These are phyloP conservation scores for Sanghuangporus baumii DNA, from an alignment of 1,284 basidiomycete genomes.

Conservation along the genomic window DNA sequence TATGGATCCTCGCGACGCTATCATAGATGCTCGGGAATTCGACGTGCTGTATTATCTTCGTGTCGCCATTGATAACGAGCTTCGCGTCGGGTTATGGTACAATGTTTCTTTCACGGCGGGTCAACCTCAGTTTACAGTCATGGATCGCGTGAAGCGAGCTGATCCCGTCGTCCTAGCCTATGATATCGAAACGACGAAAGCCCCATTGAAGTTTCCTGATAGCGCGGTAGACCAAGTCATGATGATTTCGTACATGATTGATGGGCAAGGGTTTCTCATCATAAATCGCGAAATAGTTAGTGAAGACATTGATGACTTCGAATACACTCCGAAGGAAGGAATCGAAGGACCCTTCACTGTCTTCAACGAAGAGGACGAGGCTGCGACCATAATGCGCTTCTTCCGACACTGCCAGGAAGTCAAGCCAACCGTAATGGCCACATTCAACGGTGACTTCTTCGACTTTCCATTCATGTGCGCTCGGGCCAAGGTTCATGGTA, in stretches of 20 bases:
- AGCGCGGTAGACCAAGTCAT: conserved; percentile 95
- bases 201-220: conserved; percentile 98
- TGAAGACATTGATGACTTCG: conserved; percentile 98
- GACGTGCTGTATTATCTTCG: conserved; percentile 98
- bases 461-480: conserved; percentile 98
- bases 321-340: conserved; percentile 97
- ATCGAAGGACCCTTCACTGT: conserved; percentile 97
- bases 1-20: conserved; percentile 82
- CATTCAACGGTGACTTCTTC: conserved; percentile 99
- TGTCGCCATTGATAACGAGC: conserved; percentile 96
- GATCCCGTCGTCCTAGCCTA: conserved; percentile 99
- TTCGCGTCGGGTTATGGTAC: conserved; percentile 98
- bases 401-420: conserved; percentile 92
- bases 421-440: conserved; percentile 95
- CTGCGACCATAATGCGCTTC: conserved; percentile 78
- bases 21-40: conserved; percentile 94
- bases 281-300: conserved; percentile 97
- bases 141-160: conserved; percentile 95
- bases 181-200: conserved; percentile 99
- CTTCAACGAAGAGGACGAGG: conserved; percentile 94
- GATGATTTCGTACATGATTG: conserved; percentile 99
- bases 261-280: conserved; percentile 95
- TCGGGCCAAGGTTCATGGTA: conserved; percentile 81
- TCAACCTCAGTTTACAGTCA: conserved; percentile 67
- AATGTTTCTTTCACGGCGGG: conserved; percentile 80